These are phyloP conservation scores for Lunularia cruciata DNA, from an alignment of 225 moss, liverwort and hornwort species.

Conservation along the genomic window DNA sequence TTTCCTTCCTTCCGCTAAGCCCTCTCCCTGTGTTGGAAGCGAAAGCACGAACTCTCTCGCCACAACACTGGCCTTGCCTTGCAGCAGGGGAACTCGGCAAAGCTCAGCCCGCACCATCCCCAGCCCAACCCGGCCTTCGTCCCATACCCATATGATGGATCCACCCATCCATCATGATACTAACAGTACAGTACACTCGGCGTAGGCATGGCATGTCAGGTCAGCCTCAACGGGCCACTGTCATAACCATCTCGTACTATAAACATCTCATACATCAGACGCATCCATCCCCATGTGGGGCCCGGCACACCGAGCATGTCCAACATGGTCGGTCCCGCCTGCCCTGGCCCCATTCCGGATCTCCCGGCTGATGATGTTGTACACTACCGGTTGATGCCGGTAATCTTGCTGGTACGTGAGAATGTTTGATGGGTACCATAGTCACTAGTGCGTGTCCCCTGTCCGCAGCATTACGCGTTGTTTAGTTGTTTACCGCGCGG, in stretches of 20 bases:
- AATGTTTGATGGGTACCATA: background rate
- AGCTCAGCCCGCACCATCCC: background rate
- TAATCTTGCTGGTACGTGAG: background rate
- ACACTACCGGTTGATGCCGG: background rate
- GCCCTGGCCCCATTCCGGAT: background rate
- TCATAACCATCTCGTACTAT: conserved; percentile 6
- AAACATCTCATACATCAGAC: background rate
- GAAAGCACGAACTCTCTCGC: conserved; percentile 21
- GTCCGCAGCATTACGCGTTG: background rate
- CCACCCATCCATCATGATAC: conserved; percentile 1
- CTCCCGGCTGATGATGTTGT: background rate
- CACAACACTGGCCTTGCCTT: background rate
- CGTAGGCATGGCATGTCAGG: conserved; percentile 17
- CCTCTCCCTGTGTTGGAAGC: conserved; percentile 10
- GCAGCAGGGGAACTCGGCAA: conserved; percentile 6
- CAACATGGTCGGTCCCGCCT: conserved; percentile 7
- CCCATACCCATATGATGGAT: background rate
- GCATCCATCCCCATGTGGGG: background rate
- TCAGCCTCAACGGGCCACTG: conserved; percentile 23
- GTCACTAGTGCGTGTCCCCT: background rate
- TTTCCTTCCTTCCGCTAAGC: conserved; percentile 12
- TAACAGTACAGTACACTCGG: no score
- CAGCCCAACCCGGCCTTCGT: background rate
- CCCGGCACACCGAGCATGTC: background rate
- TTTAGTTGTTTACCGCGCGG: no score